Percentiles rank a stretch among this genome's conserved stretches.
phyloP scores from a whole-genome alignment of 805 yeast genomes.

The Kodamaea laetipori region DNA sequence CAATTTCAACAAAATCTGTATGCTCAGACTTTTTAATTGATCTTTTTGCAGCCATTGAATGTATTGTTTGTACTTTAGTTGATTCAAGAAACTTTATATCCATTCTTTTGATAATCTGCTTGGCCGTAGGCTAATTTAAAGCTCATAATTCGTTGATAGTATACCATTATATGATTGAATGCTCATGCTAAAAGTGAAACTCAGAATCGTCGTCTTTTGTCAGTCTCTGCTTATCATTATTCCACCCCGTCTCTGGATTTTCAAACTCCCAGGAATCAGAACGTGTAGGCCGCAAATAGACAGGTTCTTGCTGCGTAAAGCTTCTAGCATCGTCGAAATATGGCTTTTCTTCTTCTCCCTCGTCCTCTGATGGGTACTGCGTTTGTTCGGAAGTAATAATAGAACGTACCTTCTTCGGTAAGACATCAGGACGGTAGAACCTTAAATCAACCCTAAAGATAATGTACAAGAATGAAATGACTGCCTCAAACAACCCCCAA shows the following conservation, averaged over 20 bases:
- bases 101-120: too few relatives aligned
- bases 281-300: neutral
- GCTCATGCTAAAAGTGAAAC: too few relatives aligned
- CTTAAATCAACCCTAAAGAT: constrained; percentile 24
- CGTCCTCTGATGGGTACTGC: constrained; percentile 29
- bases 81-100: too few relatives aligned
- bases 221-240: too few relatives aligned
- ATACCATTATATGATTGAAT: too few relatives aligned
- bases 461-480: constrained; percentile 20
- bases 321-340: constrained; percentile 9
- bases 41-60: too few relatives aligned
- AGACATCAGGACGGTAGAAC: constrained; percentile 27
- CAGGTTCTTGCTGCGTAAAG: neutral
- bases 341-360: constrained; percentile 9
- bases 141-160: too few relatives aligned
- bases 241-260: constrained; percentile 8
- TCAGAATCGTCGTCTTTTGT: too few relatives aligned
- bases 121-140: too few relatives aligned
- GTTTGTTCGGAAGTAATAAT: constrained; percentile 23
- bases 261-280: constrained; percentile 14
- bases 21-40: too few relatives aligned
- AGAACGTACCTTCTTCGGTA: constrained; percentile 20
- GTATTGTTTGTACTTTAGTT: too few relatives aligned
- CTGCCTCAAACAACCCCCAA: constrained; percentile 24
- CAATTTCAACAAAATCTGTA: too few relatives aligned